phyloP scores from a whole-genome alignment of 768 basidiomycete genomes.

The Crassisporium funariophilum region DNA sequence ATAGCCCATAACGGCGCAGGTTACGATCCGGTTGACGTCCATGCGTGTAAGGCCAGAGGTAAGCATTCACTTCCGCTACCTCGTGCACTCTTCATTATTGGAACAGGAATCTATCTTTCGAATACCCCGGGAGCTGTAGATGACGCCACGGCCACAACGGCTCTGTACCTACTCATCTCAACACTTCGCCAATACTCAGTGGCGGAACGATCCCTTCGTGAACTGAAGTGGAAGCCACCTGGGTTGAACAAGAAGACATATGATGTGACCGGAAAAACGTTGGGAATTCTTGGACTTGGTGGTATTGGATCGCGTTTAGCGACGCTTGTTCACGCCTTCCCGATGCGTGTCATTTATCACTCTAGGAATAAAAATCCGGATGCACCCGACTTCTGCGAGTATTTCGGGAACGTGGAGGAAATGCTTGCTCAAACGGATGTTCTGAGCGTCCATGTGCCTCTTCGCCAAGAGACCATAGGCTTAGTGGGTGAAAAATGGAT shows the following conservation, averaged over 20 bases:
- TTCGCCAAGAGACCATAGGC: conserved; percentile 72
- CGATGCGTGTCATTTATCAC: conserved; percentile 89
- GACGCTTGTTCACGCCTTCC: conserved; percentile 75
- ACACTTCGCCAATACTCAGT: conserved; percentile 72
- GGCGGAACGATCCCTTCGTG: conserved; percentile 60
- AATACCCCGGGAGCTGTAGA: conserved; percentile 92
- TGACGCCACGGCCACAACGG: conserved; percentile 89
- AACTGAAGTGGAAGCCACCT: conserved; percentile 61
- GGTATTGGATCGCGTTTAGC: conserved; percentile 76
- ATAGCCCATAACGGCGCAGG: conserved; percentile 94
- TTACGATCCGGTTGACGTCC: conserved; percentile 86
- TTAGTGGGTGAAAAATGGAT: conserved; percentile 79
- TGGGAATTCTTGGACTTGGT: conserved; percentile 76
- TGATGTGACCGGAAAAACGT: conserved; percentile 67
- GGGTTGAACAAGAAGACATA: conserved; percentile 50
- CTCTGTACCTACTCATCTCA: conserved; percentile 80
- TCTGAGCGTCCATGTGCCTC: conserved; percentile 83
- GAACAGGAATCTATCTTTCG: conserved; percentile 71
- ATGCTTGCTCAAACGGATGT: conserved; percentile 78
- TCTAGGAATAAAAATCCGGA: conserved; percentile 56
- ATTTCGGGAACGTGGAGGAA: conserved; percentile 61
- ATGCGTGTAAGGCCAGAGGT: conserved; percentile 73
- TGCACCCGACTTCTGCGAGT: conserved; percentile 76
- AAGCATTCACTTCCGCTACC: conserved; percentile 7
- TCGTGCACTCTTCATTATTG: conserved; percentile 1